These are phyloP conservation scores for Schrenkiella parvula DNA, from an alignment of 345 rosid species.

Conservation along the genomic window DNA sequence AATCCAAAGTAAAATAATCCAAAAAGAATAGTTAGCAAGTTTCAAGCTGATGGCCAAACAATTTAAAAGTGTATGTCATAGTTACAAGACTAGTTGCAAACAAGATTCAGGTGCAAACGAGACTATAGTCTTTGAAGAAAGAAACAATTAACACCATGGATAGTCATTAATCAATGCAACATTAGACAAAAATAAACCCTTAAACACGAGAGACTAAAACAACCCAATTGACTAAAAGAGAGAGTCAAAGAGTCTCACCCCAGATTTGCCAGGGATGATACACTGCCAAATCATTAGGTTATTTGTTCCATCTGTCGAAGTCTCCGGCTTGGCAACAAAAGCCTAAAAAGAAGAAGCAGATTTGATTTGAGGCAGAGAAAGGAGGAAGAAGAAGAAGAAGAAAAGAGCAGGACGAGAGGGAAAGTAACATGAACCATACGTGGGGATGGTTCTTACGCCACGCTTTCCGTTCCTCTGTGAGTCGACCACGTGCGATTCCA, in stretches of 20 bases:
- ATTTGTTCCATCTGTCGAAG: constrained; percentile 6
- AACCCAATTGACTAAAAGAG: not conserved
- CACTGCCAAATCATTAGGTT: constrained; percentile 9
- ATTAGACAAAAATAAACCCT: not conserved
- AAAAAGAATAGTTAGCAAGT: not conserved
- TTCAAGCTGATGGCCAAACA: not conserved
- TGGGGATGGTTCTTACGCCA: constrained; percentile 21
- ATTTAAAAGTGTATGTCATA: not conserved
- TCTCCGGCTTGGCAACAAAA: constrained; percentile 5
- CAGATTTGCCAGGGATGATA: constrained; percentile 20
- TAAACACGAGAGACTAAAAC: not conserved
- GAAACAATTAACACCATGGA: not conserved
- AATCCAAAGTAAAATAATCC: not conserved
- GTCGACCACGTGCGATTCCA: constrained; percentile 19
- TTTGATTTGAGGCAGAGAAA: not conserved
- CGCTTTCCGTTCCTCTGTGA: constrained; percentile 17
- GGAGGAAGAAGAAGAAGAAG: not conserved
- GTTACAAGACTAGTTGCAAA: not conserved
- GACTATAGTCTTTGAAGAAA: not conserved
- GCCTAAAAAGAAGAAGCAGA: not conserved
- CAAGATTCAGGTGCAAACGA: not conserved
- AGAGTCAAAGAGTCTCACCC: not conserved
- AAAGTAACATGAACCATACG: not conserved
- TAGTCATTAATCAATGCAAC: not conserved
- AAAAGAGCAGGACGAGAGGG: not conserved